These are phyloP conservation scores for Hypoxylon sp. DNA, from an alignment of 2,329 filamentous ascomycete genomes.

Conservation along the genomic window DNA sequence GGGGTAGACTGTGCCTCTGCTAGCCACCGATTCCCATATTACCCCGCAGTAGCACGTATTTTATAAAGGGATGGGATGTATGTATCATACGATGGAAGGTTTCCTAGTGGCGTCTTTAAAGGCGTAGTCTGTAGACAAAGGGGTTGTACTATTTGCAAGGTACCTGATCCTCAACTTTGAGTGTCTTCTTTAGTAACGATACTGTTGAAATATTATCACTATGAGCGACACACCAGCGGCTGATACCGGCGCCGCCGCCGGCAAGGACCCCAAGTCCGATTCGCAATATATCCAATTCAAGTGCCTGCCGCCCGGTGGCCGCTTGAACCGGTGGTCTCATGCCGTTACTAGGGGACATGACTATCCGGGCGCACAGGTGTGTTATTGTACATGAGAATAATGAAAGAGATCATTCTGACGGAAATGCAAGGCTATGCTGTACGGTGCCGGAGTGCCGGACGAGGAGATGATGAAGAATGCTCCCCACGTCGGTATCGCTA, in stretches of 20 bases:
- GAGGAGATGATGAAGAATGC: conserved; percentile 86
- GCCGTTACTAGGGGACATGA: conserved; percentile 85
- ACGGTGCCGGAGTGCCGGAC: conserved; percentile 87
- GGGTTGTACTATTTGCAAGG: background rate
- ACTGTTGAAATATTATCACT: conserved; percentile 1
- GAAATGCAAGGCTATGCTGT: conserved; percentile 82
- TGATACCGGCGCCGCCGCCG: conserved; percentile 36
- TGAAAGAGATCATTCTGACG: background rate
- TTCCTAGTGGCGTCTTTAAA: background rate
- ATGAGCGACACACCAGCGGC: conserved; percentile 37
- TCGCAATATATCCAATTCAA: conserved; percentile 63
- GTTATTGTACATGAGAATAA: background rate
- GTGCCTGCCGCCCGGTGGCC: conserved; percentile 58
- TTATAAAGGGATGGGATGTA: no score
- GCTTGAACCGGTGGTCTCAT: conserved; percentile 85
- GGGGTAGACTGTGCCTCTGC: no score
- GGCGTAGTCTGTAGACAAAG: background rate
- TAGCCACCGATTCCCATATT: no score
- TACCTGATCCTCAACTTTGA: background rate
- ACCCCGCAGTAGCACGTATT: conserved; percentile 28
- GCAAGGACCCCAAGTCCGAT: conserved; percentile 54
- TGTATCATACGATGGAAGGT: background rate
- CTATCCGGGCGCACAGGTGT: conserved; percentile 87
- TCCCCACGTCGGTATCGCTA: conserved; percentile 89
- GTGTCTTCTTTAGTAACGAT: no score